Evolutionary conservation across 1,139 yeast genomes (phyloP), one percentile per base, ranked within the genome.

Genomic region (Sugiyamaella neomexicana): DNA sequence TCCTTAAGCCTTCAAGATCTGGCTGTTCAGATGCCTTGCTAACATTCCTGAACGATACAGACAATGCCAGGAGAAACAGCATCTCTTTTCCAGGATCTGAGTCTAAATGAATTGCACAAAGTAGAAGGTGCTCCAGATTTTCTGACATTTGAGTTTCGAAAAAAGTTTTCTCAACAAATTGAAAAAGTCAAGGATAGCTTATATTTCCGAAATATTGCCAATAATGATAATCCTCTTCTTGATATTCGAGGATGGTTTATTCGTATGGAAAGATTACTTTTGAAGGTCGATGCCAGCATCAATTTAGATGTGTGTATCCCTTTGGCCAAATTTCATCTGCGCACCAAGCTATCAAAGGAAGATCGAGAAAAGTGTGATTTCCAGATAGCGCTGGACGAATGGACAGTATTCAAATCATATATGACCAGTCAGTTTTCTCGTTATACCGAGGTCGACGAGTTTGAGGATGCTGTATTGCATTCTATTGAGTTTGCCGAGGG

Each of bases 241-340:
- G 42, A 39, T 39, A 39, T 39, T 8, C 23, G 42, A 39, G 42
- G 42, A 4, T 39, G 42, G 42, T 39, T 39, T 16, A 10, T 17
- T 39, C 25, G 42, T 6, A 39, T 39, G 13, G 42, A 39, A 39
- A 17, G 42, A 39, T 12, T 39, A 16, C 42, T 39, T 17, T n/a
- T 39, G 7, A 39, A 17, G 5, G 6, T 15, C 17, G 29, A 39
- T 39, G 12, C 42, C n/a, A 20, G 16, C 17, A n/a, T 20, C n/a
- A 23, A 39, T 39, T n/a, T 39, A 5, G 42, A 39, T 16, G n/a
- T 9, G n/a, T 39, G 42, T 20, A 36, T 36, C 7, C 16, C 16
- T 36, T 15, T 36, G 13, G 42, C 17, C 13, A 17, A 23, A n/a
- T 39, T 39, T 16, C 13, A 17, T 16, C 12, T 39, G 13, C 13